phyloP scores from a whole-genome alignment of 2,329 filamentous ascomycete genomes.

The Fusarium sp. region DNA sequence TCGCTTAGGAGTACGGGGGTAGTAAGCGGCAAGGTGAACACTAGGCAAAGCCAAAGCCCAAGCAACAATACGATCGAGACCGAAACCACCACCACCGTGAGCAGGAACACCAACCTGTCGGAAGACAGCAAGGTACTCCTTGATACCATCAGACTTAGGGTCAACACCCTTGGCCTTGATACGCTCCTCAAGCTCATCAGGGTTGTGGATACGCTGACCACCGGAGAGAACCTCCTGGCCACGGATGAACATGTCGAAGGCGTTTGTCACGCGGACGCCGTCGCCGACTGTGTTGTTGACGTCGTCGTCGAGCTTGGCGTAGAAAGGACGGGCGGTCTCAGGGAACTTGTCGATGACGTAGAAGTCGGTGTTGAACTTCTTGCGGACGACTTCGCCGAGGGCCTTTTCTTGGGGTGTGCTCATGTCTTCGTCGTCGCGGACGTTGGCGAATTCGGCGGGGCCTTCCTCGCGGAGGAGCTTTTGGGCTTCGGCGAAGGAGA shows the following conservation, averaged over 20 bases:
- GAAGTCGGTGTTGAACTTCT: slow-evolving; percentile 95
- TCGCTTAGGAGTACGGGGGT: slow-evolving; percentile 71
- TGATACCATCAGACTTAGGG: slow-evolving; percentile 78
- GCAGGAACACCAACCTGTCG: slow-evolving; percentile 83
- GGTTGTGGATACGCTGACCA: slow-evolving; percentile 89
- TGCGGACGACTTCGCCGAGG: slow-evolving; percentile 85
- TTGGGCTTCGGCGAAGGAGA: slow-evolving; percentile 83
- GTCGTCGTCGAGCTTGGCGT: slow-evolving; percentile 78
- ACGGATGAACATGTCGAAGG: slow-evolving; percentile 87
- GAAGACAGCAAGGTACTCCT: slow-evolving; percentile 90
- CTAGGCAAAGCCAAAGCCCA: slow-evolving; percentile 70
- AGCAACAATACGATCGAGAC: slow-evolving; percentile 85
- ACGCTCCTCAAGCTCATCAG: slow-evolving; percentile 78
- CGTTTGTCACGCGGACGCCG: slow-evolving; percentile 66
- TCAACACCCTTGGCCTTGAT: slow-evolving; percentile 85
- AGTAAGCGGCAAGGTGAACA: slow-evolving; percentile 69
- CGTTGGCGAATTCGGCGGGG: slow-evolving; percentile 72
- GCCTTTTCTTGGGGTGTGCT: slow-evolving; percentile 85
- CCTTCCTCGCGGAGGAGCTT: slow-evolving; percentile 81
- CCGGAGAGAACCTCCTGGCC: slow-evolving; percentile 94
- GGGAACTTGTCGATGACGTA: slow-evolving; percentile 98
- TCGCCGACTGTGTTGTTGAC: slow-evolving; percentile 64
- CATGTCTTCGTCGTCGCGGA: slow-evolving; percentile 82
- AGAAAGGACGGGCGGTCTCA: slow-evolving; percentile 87
- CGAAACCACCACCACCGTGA: slow-evolving; percentile 90